phyloP scores from a whole-genome alignment of 2,329 filamentous ascomycete species.

The Ophiostoma montium region DNA sequence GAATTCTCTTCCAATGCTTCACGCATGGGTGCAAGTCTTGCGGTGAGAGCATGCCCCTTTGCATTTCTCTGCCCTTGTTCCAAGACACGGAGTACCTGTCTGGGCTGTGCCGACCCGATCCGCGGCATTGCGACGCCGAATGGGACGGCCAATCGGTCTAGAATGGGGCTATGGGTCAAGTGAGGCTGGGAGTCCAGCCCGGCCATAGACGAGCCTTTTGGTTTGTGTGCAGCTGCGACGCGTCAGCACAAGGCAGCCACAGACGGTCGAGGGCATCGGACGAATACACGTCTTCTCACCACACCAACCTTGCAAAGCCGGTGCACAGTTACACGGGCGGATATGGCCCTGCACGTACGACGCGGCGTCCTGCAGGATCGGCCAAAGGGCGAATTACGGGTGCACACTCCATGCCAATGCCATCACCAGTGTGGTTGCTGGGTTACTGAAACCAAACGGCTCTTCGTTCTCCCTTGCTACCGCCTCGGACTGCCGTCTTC shows the following conservation, averaged over 20 bases:
- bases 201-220: neutral
- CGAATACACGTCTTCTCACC: neutral
- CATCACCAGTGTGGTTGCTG: neutral
- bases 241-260: too few relatives aligned
- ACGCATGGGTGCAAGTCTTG: too few relatives aligned
- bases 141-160: neutral
- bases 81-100: too few relatives aligned
- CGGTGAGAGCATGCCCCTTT: too few relatives aligned
- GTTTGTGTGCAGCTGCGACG: neutral
- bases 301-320: neutral
- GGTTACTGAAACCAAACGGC: neutral
- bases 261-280: too few relatives aligned
- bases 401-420: neutral
- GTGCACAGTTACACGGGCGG: neutral
- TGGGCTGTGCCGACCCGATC: too few relatives aligned
- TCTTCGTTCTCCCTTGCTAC: neutral
- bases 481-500: too few relatives aligned
- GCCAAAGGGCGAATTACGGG: neutral
- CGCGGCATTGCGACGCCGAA: neutral
- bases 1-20: too few relatives aligned
- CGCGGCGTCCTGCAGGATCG: conserved; percentile 7
- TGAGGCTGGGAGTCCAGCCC: neutral
- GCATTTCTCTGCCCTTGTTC: too few relatives aligned
- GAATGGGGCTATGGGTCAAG: neutral
- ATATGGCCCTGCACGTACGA: conserved; percentile 2